Percentiles rank a stretch among this genome's conserved stretches.
These are phyloP conservation scores for Breynia disticha DNA, from an alignment of 441 rosid species.

Conservation along the genomic window DNA sequence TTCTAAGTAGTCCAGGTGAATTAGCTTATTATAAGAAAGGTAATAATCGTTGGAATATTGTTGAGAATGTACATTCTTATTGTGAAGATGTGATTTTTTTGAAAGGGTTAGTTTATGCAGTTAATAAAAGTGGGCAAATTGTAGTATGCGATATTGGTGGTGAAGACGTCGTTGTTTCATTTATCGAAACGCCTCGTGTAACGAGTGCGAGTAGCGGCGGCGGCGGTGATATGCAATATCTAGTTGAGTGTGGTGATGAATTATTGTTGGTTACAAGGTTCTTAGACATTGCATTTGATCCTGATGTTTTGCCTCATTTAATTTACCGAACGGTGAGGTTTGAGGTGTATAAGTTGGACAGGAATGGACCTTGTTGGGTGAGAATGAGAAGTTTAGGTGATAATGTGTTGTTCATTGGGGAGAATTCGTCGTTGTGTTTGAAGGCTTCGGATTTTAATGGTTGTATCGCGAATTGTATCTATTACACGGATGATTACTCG, in stretches of 20 bases:
- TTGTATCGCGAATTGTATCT: conserved; percentile 38
- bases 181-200: conserved; percentile 17
- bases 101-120: conserved; percentile 38
- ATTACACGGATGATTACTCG: conserved; percentile 45
- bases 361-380: conserved; percentile 26
- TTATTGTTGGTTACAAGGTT: conserved; percentile 34
- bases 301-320: conserved; percentile 14
- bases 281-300: conserved; percentile 26
- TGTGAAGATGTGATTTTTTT: conserved; percentile 35
- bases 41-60: conserved; percentile 28
- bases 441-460: conserved; percentile 40
- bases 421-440: conserved; percentile 37
- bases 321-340: conserved; percentile 29
- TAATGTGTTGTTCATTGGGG: conserved; percentile 35
- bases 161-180: conserved; percentile 21
- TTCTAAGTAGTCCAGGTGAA: conserved; percentile 26
- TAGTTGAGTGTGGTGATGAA: conserved; percentile 38
- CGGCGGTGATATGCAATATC: conserved; percentile 50
- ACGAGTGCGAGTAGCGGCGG: conserved; percentile 3
- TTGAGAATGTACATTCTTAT: conserved; percentile 24
- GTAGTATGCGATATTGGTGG: conserved; percentile 28
- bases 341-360: conserved; percentile 33
- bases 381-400: conserved; percentile 31
- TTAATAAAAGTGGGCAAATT: conserved; percentile 30
- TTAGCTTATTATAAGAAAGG: conserved; percentile 38